Base-by-base conservation (phyloP, 345 rosid species). In the Lepidium africanum region DNA sequence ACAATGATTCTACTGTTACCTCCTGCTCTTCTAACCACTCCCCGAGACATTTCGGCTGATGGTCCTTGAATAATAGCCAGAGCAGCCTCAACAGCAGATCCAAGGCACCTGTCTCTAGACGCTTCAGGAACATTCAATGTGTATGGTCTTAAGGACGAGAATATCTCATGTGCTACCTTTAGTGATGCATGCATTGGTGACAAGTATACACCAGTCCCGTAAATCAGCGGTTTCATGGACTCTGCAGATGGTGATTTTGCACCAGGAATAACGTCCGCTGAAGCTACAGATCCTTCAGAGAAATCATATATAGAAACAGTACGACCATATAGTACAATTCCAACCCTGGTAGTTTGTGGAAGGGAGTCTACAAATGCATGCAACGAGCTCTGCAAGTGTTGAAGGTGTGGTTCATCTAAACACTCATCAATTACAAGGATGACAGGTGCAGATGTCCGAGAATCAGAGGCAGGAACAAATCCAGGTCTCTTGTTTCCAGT, bases 221-320 rank as follows among this genome's bases (percentile, higher is more conserved):
- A 95, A 38, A 95, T 81, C 83, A 95, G 80, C 47, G 88, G 79
- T 76, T 87, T 91, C 87, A 95, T 79, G 55, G 90, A 76, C 61
- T 89, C 99, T 65, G 78, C 79, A 38, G 80, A 74, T 4, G 94
- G 96, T 47, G 92, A 85, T 80, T 82, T 83, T 45, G 84, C 96
- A 70, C 99, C 97, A 63, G 94, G 87, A 74, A 95, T 90, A 72
- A 89, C 99, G 79, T 95, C 97, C 8, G 99, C 95, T 21, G 97
- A 91, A 75, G 99, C 99, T 45, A 89, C 73, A 12, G 88, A 87
- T 58, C 86, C 92, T 84, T 89, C 96, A 41, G 97, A 87, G 77
- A 89, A 95, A 79, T 95, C 99, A 71, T 83, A 91, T 66, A 95
- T 80, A 5, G 99, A 95, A 50, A 91, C 87, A 10, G 96, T 83